Evolutionary conservation across 2,329 filamentous ascomycete species (phyloP).

Genomic region (Fusarium armeniacum): DNA sequence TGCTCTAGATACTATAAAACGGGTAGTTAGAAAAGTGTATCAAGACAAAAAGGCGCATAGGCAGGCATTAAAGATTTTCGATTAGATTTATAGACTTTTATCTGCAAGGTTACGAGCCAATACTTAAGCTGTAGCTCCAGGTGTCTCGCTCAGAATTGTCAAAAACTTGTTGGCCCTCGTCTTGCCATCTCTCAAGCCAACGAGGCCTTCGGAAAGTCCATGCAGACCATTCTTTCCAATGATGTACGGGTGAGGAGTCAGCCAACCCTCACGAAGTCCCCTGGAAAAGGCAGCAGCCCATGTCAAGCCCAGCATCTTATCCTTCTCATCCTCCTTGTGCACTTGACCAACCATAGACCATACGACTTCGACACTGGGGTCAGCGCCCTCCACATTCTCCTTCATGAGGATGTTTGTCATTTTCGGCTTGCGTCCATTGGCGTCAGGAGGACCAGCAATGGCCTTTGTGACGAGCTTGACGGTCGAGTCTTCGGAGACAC

Average conservation of each 20-base stretch:
- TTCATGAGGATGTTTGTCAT: constrained; percentile 18
- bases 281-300: constrained; percentile 15
- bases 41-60: constrained; percentile 17
- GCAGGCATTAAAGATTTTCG: not conserved
- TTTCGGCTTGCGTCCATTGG: not conserved
- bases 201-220: not conserved
- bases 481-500: constrained; percentile 6
- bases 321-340: constrained; percentile 9
- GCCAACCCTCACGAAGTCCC: constrained; percentile 36
- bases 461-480: not conserved
- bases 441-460: constrained; percentile 12
- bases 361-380: constrained; percentile 11
- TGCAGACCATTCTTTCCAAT: constrained; percentile 12
- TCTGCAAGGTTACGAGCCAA: not conserved
- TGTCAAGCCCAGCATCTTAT: not conserved
- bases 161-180: constrained; percentile 13
- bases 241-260: constrained; percentile 25
- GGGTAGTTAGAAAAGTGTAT: constrained; percentile 35
- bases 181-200: constrained; percentile 4
- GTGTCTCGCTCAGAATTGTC: constrained; percentile 8
- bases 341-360: not conserved
- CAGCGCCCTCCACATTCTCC: not conserved
- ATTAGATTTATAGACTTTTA: not conserved
- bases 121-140: not conserved
- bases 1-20: constrained; percentile 31